Conservation (phyloP, 2,329 filamentous ascomycete genomes). For the Trichophaea hybrida region DNA sequence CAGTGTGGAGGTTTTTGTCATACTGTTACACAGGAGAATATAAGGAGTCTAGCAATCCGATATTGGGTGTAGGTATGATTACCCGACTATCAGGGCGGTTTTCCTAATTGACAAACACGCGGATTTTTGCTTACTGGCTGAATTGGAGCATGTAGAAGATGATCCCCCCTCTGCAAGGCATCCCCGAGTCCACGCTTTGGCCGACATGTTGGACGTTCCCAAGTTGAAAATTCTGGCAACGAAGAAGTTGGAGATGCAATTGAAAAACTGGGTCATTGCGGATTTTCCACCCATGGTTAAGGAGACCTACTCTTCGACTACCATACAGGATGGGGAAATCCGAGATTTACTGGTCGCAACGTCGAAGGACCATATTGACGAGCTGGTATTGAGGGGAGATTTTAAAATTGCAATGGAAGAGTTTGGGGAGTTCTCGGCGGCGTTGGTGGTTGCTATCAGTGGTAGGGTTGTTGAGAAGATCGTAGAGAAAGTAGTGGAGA, state of each 20-base stretch:
- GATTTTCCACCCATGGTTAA: neutral
- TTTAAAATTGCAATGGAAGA: neutral
- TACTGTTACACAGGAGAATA: neutral
- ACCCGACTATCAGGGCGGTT: no score
- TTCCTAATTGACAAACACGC: no score
- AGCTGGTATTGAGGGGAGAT: neutral
- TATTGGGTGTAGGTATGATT: no score
- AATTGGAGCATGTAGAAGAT: neutral
- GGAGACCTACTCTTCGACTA: neutral
- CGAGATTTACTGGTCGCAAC: neutral
- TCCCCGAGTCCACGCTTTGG: neutral
- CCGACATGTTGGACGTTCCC: conserved; percentile 1
- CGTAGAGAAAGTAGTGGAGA: no score
- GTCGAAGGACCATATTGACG: neutral
- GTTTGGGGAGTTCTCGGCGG: neutral
- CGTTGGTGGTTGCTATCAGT: neutral
- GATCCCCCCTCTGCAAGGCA: neutral
- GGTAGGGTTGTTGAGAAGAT: no score
- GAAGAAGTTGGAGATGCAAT: neutral
- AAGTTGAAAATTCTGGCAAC: neutral
- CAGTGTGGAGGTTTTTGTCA: neutral
- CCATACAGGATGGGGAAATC: neutral
- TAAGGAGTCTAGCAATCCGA: neutral
- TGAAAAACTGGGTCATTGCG: neutral
- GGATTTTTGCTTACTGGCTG: no score